Evolutionary conservation across 768 basidiomycete genomes (phyloP).

Genomic region (Kwoniella bestiolae): DNA sequence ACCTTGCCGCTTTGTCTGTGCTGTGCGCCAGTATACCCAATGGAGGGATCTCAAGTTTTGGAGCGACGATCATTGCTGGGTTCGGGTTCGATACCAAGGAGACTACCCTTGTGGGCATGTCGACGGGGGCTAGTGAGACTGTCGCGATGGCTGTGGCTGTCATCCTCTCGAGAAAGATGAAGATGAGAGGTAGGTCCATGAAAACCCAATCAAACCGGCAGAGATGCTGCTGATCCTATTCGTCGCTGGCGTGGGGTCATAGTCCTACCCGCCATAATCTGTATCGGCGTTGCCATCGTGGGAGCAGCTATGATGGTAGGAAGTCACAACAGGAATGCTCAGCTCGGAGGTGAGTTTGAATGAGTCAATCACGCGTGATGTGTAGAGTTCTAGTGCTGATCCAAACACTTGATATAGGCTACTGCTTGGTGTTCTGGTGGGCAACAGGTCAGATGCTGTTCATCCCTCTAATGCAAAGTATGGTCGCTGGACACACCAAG

Average conservation of each 20-base stretch:
- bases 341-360: neutral
- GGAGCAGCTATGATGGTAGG: constrained; percentile 4
- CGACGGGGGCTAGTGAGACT: constrained; percentile 6
- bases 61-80: constrained; percentile 29
- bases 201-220: no score
- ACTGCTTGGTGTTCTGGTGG: constrained; percentile 10
- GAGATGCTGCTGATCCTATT: no score
- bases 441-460: constrained; percentile 7
- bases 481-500: constrained; percentile 9
- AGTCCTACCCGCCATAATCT: constrained; percentile 10
- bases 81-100: constrained; percentile 22
- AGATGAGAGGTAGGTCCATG: constrained; percentile 4
- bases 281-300: constrained; percentile 7
- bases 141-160: neutral
- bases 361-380: neutral
- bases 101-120: constrained; percentile 27
- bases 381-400: neutral
- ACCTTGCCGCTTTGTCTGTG: constrained; percentile 1
- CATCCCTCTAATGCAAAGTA: constrained; percentile 6
- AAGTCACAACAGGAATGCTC: constrained; percentile 10
- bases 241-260: neutral
- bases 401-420: neutral
- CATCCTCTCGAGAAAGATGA: constrained; percentile 5
- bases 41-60: constrained; percentile 33
- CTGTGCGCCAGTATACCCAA: constrained; percentile 30